Base-by-base conservation (phyloP, 2,329 filamentous ascomycete genomes). In the Orbilia quercus region DNA sequence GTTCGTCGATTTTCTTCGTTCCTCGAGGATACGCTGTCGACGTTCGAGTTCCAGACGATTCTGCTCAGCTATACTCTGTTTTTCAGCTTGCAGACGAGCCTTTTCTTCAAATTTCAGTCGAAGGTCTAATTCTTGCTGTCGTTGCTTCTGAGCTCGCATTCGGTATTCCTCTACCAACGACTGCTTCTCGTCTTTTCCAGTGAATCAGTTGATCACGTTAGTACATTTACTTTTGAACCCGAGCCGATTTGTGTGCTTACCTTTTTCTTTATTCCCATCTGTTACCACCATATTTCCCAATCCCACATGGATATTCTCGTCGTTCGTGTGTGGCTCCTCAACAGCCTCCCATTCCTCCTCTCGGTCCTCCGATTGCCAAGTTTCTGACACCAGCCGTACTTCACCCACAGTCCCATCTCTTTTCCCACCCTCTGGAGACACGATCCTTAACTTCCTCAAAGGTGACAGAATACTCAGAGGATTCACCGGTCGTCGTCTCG, bases 381-480 rank as follows among this genome's bases (percentile, higher is more conserved):
- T 31, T 9, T 31, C 28, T 5, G 28, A 31, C 31, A 34, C 36
- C 38, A 62, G 23, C 44, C 28, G 1, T 28, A 11, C 18, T 45
- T 54, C 36, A 12, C 11, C 1, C 22, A n/a, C 3, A 36, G 48
- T 20, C 11, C n/a, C n/a, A 5, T 47, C n/a, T 31, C 38, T 18
- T 45, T 11, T 11, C 12, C 28, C 54, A 34, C 16, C 12, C 16
- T 72, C 59, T 2, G 50, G 67, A 16, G 67, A 64, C 1, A 72
- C 53, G 16, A 72, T 59, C 22, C 67, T 59, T 34, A 72, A 34
- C 20, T 72, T 72, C n/a, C 50, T 45, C n/a, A 72, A 59, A 2
- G 67, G 59, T 20, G 67, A 72, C 9, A 72, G 36, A 42, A 72
- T 72, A 36, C 42, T 63, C 22, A 57, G 36, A 3, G 57, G 40